Evolutionary conservation across 2,329 filamentous ascomycete species (phyloP).

Genomic region (Triangularia setosa): DNA sequence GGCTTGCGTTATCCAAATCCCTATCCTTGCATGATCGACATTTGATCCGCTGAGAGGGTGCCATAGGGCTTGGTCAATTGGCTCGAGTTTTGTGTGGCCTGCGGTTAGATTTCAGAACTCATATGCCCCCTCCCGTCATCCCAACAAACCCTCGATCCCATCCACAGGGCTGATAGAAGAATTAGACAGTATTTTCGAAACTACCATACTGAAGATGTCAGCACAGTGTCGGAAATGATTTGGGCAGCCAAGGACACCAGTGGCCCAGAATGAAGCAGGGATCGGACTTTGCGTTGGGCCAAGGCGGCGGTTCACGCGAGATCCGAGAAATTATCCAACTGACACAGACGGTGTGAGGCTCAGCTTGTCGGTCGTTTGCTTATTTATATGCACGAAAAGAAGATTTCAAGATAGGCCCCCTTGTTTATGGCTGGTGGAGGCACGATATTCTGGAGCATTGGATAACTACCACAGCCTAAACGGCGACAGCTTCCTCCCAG

Average conservation of each 20-base stretch:
- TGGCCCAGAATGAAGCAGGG: not conserved
- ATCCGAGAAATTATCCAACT: not conserved
- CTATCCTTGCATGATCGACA: not conserved
- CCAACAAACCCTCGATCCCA: too few relatives aligned
- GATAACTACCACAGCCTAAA: not conserved
- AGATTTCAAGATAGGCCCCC: too few relatives aligned
- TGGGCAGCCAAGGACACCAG: not conserved
- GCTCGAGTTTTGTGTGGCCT: not conserved
- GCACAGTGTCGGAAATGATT: not conserved
- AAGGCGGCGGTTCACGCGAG: not conserved
- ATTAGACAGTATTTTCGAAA: too few relatives aligned
- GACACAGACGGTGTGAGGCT: not conserved
- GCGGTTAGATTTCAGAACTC: too few relatives aligned
- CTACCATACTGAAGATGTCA: too few relatives aligned
- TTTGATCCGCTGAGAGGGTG: not conserved
- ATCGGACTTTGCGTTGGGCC: not conserved
- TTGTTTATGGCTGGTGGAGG: too few relatives aligned
- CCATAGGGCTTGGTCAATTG: not conserved
- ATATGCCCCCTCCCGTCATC: too few relatives aligned
- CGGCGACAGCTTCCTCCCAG: not conserved
- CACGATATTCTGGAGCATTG: not conserved
- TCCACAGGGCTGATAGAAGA: too few relatives aligned
- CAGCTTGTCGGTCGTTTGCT: not conserved
- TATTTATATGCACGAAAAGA: not conserved
- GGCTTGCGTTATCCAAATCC: not conserved